Conservation (phyloP, 2,329 filamentous ascomycete species). For the Sphaerulina musiva region DNA sequence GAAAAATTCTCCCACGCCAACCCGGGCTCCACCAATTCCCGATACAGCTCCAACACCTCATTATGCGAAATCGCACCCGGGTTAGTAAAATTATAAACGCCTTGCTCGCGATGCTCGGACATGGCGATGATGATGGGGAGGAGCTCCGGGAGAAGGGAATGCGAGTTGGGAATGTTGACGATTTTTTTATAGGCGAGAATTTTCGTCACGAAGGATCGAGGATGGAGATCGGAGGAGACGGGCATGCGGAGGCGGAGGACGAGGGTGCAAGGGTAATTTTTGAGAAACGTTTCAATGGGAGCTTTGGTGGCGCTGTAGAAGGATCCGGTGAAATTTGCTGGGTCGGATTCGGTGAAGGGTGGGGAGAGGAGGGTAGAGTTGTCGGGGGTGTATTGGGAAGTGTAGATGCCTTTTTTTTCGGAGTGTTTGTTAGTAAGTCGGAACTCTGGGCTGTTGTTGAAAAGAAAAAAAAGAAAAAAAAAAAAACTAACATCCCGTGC, state of each 20-base stretch:
- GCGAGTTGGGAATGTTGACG: slow-evolving; percentile 62
- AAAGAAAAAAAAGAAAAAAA: slow-evolving; percentile 28
- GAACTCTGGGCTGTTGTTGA: background rate
- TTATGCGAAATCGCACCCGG: slow-evolving; percentile 66
- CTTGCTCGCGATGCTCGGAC: slow-evolving; percentile 55
- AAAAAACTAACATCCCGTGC: too few species aligned
- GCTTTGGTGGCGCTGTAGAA: slow-evolving; percentile 64
- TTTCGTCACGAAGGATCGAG: slow-evolving; percentile 64
- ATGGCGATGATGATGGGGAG: slow-evolving; percentile 56
- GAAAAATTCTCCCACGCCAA: slow-evolving; percentile 62
- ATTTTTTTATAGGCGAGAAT: slow-evolving; percentile 59
- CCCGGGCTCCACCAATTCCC: slow-evolving; percentile 54
- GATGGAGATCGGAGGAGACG: slow-evolving; percentile 60
- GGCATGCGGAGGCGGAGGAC: slow-evolving; percentile 64
- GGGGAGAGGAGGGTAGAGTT: slow-evolving; percentile 54
- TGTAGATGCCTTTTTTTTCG: slow-evolving; percentile 29
- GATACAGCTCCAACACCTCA: slow-evolving; percentile 58
- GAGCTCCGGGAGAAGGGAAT: slow-evolving; percentile 59
- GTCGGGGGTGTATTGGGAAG: slow-evolving; percentile 40
- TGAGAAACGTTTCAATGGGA: slow-evolving; percentile 58
- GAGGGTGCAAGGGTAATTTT: slow-evolving; percentile 57
- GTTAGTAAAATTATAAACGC: slow-evolving; percentile 65
- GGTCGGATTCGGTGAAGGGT: slow-evolving; percentile 57
- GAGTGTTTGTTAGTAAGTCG: slow-evolving; percentile 8
- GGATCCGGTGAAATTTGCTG: slow-evolving; percentile 59